Evolutionary conservation across 768 basidiomycete species (phyloP).

Genomic region (Mycena rosella): DNA sequence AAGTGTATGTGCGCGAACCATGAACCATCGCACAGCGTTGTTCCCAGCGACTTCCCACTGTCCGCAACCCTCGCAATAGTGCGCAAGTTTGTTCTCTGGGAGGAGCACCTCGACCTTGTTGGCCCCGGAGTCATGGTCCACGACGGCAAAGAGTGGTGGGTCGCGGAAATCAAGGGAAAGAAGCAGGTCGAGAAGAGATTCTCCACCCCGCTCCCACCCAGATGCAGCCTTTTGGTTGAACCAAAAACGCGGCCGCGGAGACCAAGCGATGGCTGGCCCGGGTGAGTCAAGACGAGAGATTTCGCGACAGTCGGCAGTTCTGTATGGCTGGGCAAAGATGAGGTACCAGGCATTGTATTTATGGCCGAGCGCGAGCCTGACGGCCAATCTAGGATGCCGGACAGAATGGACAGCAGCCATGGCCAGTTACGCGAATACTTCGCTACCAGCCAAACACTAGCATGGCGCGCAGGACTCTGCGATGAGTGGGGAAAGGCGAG

Average conservation of each 20-base stretch:
- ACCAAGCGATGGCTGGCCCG: constrained; percentile 3
- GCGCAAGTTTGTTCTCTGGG: constrained; percentile 29
- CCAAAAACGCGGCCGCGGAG: constrained; percentile 33
- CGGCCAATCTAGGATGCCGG: constrained; percentile 24
- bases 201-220: constrained; percentile 35
- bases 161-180: constrained; percentile 24
- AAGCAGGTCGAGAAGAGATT: constrained; percentile 37
- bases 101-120: constrained; percentile 37
- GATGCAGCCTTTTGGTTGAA: constrained; percentile 31
- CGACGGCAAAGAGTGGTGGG: constrained; percentile 31
- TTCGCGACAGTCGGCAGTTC: constrained; percentile 34
- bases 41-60: constrained; percentile 32
- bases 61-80: constrained; percentile 34
- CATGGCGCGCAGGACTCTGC: neutral
- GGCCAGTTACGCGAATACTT: neutral
- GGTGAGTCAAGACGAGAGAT: constrained; percentile 33
- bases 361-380: constrained; percentile 36
- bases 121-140: constrained; percentile 25
- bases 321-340: constrained; percentile 35
- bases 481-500: neutral
- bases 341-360: constrained; percentile 36
- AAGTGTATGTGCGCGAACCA: constrained; percentile 15
- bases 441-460: neutral
- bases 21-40: constrained; percentile 30
- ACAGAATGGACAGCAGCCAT: constrained; percentile 25